phyloP scores from a whole-genome alignment of 495 filamentous ascomycete species.

The Trichoderma erinaceum region DNA sequence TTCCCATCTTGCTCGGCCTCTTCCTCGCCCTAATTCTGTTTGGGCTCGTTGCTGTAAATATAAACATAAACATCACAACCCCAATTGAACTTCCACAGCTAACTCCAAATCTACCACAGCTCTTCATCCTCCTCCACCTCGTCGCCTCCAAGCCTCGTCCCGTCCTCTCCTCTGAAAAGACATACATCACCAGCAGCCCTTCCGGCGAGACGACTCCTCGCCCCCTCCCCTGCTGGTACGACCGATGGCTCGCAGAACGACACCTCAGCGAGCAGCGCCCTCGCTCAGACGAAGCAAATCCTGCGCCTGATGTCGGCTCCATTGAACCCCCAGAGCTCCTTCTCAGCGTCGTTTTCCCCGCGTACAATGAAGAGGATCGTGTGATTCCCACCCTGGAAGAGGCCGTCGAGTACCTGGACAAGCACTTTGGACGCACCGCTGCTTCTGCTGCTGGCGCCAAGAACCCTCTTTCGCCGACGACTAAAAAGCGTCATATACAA shows the following conservation, averaged over 20 bases:
- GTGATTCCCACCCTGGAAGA: conserved; percentile 81
- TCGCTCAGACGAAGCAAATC: conserved; percentile 29
- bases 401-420: conserved; percentile 77
- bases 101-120: conserved; percentile 35
- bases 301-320: conserved; percentile 31
- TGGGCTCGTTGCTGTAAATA: conserved; percentile 27
- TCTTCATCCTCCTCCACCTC: conserved; percentile 63
- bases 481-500: conserved; percentile 25
- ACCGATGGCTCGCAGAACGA: conserved; percentile 55
- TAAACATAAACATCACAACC: not conserved
- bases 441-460: not conserved
- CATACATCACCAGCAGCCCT: conserved; percentile 67
- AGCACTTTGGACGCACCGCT: conserved; percentile 55
- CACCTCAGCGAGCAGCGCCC: conserved; percentile 32
- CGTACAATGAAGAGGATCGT: conserved; percentile 87
- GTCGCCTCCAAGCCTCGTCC: conserved; percentile 76
- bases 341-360: conserved; percentile 87
- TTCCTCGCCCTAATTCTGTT: conserved; percentile 24
- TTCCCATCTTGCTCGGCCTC: conserved; percentile 26
- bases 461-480: conserved; percentile 19
- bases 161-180: conserved; percentile 72
- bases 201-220: conserved; percentile 54
- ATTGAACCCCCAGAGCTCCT: conserved; percentile 40
- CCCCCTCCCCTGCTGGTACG: conserved; percentile 77
- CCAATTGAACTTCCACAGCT: not conserved